Conservation (phyloP, 73 alveolate genomes). For the Blepharisma stoltei region DNA sequence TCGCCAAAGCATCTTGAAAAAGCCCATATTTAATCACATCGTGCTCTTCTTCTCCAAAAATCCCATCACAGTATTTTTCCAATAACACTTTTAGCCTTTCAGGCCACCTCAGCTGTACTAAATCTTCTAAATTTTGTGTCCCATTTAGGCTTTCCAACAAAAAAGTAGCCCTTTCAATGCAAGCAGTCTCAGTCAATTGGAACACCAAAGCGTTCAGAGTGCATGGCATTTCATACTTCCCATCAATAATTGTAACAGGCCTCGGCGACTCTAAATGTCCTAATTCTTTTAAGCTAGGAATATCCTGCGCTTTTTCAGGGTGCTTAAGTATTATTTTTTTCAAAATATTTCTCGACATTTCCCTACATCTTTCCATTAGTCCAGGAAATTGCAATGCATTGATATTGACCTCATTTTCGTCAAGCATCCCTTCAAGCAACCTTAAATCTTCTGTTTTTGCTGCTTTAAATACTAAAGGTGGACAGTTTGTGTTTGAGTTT, state of each 20-base stretch:
- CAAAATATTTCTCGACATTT: background rate
- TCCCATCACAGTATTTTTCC: conserved; percentile 9
- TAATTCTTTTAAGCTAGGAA: background rate
- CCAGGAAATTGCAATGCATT: conserved; percentile 18
- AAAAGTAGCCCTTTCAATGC: conserved; percentile 20
- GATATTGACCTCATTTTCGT: conserved; percentile 8
- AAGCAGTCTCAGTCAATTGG: conserved; percentile 22
- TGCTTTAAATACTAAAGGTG: conserved; percentile 8
- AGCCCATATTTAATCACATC: conserved; percentile 7
- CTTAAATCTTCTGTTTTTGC: conserved; percentile 19
- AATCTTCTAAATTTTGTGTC: background rate
- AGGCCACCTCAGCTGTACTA: background rate
- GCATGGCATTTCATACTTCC: conserved; percentile 25
- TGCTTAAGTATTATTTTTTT: background rate
- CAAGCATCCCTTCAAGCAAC: background rate
- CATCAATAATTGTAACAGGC: background rate
- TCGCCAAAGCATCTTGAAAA: background rate
- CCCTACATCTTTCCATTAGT: background rate
- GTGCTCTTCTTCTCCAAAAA: background rate
- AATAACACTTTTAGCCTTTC: conserved; percentile 13
- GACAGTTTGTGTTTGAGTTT: background rate
- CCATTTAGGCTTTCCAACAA: background rate
- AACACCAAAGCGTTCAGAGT: background rate
- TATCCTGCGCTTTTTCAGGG: conserved; percentile 9
- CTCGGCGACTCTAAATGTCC: background rate